These are phyloP conservation scores for Pseudonitzschia pungens DNA, from an alignment of 108 stramenopile species.

Conservation along the genomic window DNA sequence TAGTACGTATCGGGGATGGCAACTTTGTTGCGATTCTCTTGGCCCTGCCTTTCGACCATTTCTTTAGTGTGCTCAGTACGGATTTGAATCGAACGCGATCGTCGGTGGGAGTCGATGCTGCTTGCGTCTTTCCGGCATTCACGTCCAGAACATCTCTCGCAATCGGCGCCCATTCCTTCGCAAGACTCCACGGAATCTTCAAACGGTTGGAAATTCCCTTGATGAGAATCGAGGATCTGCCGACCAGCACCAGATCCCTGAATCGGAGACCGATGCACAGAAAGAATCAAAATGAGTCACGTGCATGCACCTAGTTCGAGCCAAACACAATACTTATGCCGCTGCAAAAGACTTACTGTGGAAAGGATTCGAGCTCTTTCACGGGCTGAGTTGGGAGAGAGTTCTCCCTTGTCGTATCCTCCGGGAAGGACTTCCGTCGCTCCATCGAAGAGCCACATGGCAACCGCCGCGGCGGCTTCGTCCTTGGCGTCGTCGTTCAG, in stretches of 20 bases:
- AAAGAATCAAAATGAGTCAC: neutral
- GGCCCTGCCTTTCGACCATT: constrained; percentile 70
- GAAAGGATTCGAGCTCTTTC: constrained; percentile 88
- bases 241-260: constrained; percentile 88
- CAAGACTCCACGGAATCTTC: constrained; percentile 84
- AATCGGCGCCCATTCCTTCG: constrained; percentile 81
- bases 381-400: constrained; percentile 88
- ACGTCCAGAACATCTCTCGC: constrained; percentile 56
- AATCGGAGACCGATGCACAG: neutral
- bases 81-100: constrained; percentile 62
- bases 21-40: constrained; percentile 46
- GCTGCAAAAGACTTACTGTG: constrained; percentile 43
- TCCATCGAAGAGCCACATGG: constrained; percentile 92
- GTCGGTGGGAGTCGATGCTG: neutral
- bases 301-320: neutral
- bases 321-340: neutral
- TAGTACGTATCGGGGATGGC: constrained; percentile 59
- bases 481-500: constrained; percentile 68
- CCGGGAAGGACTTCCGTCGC: constrained; percentile 81
- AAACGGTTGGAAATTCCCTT: constrained; percentile 88
- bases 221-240: constrained; percentile 89
- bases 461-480: constrained; percentile 85
- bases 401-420: constrained; percentile 85
- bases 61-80: constrained; percentile 48
- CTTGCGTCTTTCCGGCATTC: constrained; percentile 6